Evolutionary conservation across 306 rosid species (phyloP).

Genomic region (Vachellia collinsii): DNA sequence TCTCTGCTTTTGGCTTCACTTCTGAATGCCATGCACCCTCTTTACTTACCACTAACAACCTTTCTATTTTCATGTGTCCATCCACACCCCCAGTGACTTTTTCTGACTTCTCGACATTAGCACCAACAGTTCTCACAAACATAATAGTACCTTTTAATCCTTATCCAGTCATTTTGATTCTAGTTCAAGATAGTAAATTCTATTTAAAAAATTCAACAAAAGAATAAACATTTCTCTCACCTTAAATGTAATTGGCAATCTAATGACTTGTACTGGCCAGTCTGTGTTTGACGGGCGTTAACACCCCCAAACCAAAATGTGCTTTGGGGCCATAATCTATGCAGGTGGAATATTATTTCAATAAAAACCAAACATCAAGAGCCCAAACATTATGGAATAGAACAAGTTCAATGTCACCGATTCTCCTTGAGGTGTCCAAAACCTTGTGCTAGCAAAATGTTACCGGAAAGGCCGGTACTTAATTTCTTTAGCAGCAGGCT

Average conservation of each 20-base stretch:
- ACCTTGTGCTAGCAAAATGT: conserved; percentile 28
- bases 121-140: background rate
- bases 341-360: no score
- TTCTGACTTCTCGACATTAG: background rate
- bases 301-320: no score
- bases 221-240: no score
- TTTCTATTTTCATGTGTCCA: no score
- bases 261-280: no score
- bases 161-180: background rate
- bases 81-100: background rate
- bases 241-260: no score
- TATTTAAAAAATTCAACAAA: no score
- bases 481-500: conserved; percentile 30
- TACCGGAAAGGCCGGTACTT: conserved; percentile 27
- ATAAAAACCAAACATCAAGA: background rate
- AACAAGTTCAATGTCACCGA: background rate
- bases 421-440: conserved; percentile 23
- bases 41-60: background rate
- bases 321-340: no score
- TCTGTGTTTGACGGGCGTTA: no score
- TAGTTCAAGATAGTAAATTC: no score
- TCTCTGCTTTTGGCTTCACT: background rate
- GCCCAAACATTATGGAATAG: background rate
- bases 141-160: background rate
- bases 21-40: background rate